These are phyloP conservation scores for Taphrina pruni DNA, from an alignment of 1,139 yeast species.

Conservation along the genomic window DNA sequence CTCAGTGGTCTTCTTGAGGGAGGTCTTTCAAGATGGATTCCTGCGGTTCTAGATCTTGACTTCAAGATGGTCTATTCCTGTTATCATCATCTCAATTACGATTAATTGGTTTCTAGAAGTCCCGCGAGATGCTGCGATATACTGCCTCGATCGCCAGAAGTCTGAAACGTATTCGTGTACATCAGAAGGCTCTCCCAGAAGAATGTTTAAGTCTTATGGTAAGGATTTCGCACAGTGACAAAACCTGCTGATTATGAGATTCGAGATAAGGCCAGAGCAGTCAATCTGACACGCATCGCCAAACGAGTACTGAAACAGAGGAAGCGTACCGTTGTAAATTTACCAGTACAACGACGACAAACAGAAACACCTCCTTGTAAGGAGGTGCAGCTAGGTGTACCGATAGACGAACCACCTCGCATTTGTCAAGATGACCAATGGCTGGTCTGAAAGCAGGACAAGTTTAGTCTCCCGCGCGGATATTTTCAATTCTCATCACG, in stretches of 20 bases:
- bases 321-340: background rate
- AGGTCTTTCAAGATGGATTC: background rate
- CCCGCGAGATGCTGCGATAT: constrained; percentile 1
- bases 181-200: background rate
- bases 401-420: background rate
- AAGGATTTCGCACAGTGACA: background rate
- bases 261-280: background rate
- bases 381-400: background rate
- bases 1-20: constrained; percentile 5
- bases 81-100: no score
- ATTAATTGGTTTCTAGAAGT: background rate
- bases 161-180: background rate
- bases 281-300: background rate
- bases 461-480: background rate
- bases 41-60: constrained; percentile 4
- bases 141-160: constrained; percentile 13
- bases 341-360: background rate
- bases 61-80: background rate
- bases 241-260: background rate
- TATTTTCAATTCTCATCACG: background rate
- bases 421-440: background rate
- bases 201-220: background rate
- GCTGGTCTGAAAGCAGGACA: background rate
- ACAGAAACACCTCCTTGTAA: background rate
- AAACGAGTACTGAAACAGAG: background rate